Conservation (phyloP, 2,329 filamentous ascomycete genomes). For the Exutisphaerella laricina region DNA sequence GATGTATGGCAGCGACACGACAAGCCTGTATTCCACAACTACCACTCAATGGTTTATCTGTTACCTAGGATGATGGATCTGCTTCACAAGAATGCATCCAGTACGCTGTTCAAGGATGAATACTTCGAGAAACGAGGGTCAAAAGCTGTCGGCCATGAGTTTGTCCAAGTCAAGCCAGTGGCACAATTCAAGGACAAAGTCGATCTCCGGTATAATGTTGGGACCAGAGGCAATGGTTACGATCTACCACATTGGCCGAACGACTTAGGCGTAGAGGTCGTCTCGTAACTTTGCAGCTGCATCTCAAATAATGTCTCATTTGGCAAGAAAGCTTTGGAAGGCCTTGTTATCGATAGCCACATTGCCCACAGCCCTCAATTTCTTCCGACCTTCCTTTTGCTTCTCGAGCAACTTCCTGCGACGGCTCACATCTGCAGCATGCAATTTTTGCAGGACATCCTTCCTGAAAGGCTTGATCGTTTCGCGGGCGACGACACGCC, state of each 20-base stretch:
- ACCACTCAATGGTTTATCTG: conserved; percentile 45
- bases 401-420: conserved; percentile 86
- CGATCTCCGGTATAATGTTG: conserved; percentile 44
- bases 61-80: conserved; percentile 38
- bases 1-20: conserved; percentile 45
- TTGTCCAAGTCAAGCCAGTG: conserved; percentile 43
- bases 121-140: conserved; percentile 46
- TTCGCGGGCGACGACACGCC: conserved; percentile 79
- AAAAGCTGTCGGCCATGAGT: conserved; percentile 35
- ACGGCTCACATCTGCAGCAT: conserved; percentile 79
- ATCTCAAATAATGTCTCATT: conserved; percentile 41
- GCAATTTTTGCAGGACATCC: conserved; percentile 87
- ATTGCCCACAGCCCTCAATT: conserved; percentile 73
- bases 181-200: conserved; percentile 39
- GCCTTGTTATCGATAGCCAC: conserved; percentile 95
- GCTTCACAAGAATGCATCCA: conserved; percentile 36
- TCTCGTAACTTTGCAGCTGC: conserved; percentile 1
- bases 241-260: conserved; percentile 46
- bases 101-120: conserved; percentile 41
- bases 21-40: conserved; percentile 46
- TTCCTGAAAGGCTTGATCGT: conserved; percentile 96
- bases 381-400: conserved; percentile 93
- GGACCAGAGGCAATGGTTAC: conserved; percentile 47
- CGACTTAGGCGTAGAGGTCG: conserved; percentile 19
- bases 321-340: conserved; percentile 89